A percentile compares a stretch with the other conserved stretches of the same genome.
phyloP scores from a whole-genome alignment of 352 stramenopile species.

The Pythium aquatile region DNA sequence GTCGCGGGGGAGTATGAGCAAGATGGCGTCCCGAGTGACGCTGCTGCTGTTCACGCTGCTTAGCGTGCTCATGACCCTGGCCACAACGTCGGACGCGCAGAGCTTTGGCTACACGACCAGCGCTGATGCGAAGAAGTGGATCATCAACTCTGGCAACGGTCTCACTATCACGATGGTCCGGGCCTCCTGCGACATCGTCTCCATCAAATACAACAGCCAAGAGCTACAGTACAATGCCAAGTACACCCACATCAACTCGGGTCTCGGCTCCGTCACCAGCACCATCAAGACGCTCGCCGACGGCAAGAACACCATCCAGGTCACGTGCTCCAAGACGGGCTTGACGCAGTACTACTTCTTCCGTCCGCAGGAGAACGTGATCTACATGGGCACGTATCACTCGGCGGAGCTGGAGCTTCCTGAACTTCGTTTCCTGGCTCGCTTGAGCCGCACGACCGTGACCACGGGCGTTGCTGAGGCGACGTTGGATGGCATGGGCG shows the following conservation, averaged over 20 bases:
- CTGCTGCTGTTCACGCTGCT: neutral
- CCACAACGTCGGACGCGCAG: neutral
- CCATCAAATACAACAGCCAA: constrained; percentile 44
- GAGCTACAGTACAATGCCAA: constrained; percentile 47
- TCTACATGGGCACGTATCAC: constrained; percentile 62
- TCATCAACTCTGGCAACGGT: constrained; percentile 34
- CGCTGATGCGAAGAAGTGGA: constrained; percentile 31
- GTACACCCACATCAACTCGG: constrained; percentile 43
- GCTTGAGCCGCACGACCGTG: constrained; percentile 34
- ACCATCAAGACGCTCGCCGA: constrained; percentile 36
- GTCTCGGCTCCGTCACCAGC: constrained; percentile 32
- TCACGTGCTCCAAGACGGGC: constrained; percentile 37
- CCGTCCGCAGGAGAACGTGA: constrained; percentile 44
- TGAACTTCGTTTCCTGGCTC: constrained; percentile 49
- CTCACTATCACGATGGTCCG: constrained; percentile 36
- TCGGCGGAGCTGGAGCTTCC: constrained; percentile 29
- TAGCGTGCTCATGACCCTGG: neutral
- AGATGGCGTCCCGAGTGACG: neutral
- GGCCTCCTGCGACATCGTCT: constrained; percentile 43
- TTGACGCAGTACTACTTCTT: constrained; percentile 57
- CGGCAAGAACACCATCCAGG: constrained; percentile 40
- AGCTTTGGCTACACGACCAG: constrained; percentile 33
- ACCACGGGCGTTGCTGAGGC: constrained; percentile 35
- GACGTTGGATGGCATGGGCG: constrained; percentile 34
- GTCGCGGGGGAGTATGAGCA: too few relatives aligned